Conservation (phyloP, 768 basidiomycete species). For the Gelatoporia subvermispora region DNA sequence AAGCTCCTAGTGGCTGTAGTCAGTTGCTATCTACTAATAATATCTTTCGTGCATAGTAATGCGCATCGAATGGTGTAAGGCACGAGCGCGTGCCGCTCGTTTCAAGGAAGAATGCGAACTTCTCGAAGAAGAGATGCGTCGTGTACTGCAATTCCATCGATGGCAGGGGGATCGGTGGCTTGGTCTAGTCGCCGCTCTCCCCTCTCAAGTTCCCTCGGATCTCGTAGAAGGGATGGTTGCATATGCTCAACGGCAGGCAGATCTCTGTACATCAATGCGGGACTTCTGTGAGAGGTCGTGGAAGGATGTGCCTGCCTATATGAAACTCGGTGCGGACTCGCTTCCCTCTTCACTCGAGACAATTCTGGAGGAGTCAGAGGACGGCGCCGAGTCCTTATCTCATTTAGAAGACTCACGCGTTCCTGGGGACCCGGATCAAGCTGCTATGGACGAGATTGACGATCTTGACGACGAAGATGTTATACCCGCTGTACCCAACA, state of each 20-base stretch:
- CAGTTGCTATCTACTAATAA: background rate
- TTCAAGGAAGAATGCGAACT: slow-evolving; percentile 16
- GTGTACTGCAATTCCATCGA: background rate
- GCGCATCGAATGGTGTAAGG: slow-evolving; percentile 12
- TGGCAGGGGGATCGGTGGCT: background rate
- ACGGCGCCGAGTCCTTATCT: too few relatives aligned
- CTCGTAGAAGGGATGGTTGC: background rate
- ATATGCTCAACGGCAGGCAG: background rate
- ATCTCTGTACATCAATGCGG: background rate
- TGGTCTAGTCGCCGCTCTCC: background rate
- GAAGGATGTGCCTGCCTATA: background rate
- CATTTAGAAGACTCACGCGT: too few relatives aligned
- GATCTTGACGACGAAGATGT: too few relatives aligned
- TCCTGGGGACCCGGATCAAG: too few relatives aligned
- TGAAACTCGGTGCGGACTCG: too few relatives aligned
- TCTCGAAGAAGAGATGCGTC: slow-evolving; percentile 15
- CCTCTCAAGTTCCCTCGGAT: background rate
- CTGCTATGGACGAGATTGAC: too few relatives aligned
- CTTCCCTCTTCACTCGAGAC: too few relatives aligned
- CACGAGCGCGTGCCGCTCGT: slow-evolving; percentile 4
- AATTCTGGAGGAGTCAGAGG: too few relatives aligned
- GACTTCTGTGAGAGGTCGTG: background rate
- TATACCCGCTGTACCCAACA: too few relatives aligned
- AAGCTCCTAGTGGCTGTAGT: too few relatives aligned
- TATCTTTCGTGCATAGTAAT: background rate